Conservation (phyloP, 805 yeast species). For the Metschnikowia continentalis region DNA sequence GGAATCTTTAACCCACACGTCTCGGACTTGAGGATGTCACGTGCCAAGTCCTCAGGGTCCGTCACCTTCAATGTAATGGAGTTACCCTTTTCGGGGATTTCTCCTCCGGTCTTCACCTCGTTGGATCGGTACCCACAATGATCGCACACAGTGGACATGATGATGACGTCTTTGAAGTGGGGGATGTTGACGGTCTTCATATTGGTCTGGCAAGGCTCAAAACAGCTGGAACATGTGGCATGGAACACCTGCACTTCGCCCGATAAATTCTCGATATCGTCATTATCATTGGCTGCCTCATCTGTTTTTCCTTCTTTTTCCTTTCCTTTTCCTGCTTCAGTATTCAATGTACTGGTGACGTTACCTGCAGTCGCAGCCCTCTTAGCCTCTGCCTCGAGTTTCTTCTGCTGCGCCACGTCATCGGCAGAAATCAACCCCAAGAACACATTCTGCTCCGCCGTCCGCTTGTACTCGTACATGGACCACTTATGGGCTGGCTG, state of each 20-base stretch:
- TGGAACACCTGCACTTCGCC: conserved; percentile 91
- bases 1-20: conserved; percentile 85
- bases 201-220: conserved; percentile 78
- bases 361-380: conserved; percentile 36
- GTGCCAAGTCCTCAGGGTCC: conserved; percentile 87
- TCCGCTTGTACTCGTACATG: conserved; percentile 71
- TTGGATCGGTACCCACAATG: conserved; percentile 93
- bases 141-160: conserved; percentile 93
- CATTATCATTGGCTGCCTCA: conserved; percentile 44
- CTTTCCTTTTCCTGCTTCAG: conserved; percentile 6
- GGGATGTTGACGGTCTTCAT: conserved; percentile 97
- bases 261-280: conserved; percentile 78
- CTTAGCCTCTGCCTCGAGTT: conserved; percentile 48
- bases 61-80: conserved; percentile 68
- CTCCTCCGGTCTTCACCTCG: conserved; percentile 98
- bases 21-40: conserved; percentile 93
- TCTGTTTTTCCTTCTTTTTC: no score
- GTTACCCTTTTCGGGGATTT: conserved; percentile 81
- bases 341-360: conserved; percentile 22
- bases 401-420: conserved; percentile 46
- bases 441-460: conserved; percentile 81
- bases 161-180: conserved; percentile 93
- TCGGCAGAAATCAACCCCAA: conserved; percentile 77
- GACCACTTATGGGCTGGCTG: conserved; percentile 91
- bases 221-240: conserved; percentile 91